Conservation (phyloP, 2,329 filamentous ascomycete species). For the Penicillium psychrosexuale region DNA sequence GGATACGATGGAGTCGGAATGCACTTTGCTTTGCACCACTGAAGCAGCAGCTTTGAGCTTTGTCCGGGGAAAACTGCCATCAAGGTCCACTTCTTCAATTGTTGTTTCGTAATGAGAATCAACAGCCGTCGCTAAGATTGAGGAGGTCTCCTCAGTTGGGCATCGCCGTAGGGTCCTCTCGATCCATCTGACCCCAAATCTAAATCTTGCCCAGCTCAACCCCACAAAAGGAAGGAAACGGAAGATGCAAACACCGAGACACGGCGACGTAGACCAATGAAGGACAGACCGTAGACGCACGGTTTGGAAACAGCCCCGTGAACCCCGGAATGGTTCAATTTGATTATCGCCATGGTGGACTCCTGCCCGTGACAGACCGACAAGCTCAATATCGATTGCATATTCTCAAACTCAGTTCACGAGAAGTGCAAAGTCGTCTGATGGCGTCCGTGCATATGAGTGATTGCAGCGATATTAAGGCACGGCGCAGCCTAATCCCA, state of each 20-base stretch:
- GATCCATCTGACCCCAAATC: not conserved
- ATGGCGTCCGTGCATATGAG: not conserved
- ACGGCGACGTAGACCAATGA: not conserved
- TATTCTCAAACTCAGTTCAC: not conserved
- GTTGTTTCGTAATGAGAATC: not conserved
- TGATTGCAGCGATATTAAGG: conserved; percentile 11
- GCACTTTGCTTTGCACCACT: not conserved
- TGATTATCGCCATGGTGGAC: not conserved
- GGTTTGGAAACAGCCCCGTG: not conserved
- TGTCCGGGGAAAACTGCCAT: not conserved
- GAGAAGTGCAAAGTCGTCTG: not conserved
- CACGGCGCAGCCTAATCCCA: conserved; percentile 5
- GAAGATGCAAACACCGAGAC: not conserved
- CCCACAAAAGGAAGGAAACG: not conserved
- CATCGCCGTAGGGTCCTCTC: not conserved
- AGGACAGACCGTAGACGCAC: not conserved
- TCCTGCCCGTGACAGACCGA: not conserved
- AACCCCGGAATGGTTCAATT: too few relatives aligned
- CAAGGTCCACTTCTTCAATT: conserved; percentile 6
- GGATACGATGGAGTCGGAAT: conserved; percentile 3
- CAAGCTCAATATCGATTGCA: not conserved
- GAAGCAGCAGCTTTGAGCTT: not conserved
- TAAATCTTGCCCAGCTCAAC: not conserved
- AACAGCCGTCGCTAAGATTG: not conserved
- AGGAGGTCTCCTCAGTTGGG: not conserved